These are phyloP conservation scores for Moesziomyces sp. DNA, from an alignment of 1,284 basidiomycete species.

Conservation along the genomic window DNA sequence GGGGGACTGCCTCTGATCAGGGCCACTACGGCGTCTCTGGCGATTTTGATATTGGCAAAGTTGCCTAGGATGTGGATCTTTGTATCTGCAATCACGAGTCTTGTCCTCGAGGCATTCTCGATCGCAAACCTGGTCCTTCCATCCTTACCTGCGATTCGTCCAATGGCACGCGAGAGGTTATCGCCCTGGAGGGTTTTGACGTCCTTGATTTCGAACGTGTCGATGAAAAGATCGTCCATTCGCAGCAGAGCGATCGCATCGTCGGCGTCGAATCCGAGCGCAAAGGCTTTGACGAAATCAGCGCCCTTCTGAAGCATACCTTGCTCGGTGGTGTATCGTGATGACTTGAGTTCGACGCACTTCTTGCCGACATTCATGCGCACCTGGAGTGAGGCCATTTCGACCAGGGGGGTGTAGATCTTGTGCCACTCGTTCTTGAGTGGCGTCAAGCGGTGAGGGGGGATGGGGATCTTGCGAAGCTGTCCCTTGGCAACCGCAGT, in stretches of 20 bases:
- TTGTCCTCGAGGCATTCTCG: slow-evolving; percentile 93
- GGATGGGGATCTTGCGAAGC: slow-evolving; percentile 77
- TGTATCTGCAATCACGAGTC: slow-evolving; percentile 96
- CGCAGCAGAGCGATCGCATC: slow-evolving; percentile 94
- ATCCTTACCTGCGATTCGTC: slow-evolving; percentile 96
- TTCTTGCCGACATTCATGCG: slow-evolving; percentile 92
- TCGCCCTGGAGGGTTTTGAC: slow-evolving; percentile 98
- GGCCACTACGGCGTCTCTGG: slow-evolving; percentile 92
- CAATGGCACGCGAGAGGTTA: slow-evolving; percentile 93
- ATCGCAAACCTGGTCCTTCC: slow-evolving; percentile 99
- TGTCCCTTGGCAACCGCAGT: slow-evolving; percentile 54
- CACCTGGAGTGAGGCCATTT: slow-evolving; percentile 92
- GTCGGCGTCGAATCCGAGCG: slow-evolving; percentile 85
- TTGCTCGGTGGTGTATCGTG: slow-evolving; percentile 78
- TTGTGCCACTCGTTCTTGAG: slow-evolving; percentile 97
- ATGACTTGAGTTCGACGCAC: slow-evolving; percentile 94
- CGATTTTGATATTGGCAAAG: slow-evolving; percentile 96
- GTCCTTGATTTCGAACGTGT: slow-evolving; percentile 97
- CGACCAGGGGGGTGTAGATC: slow-evolving; percentile 94
- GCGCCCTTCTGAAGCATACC: slow-evolving; percentile 88
- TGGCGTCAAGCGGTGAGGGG: slow-evolving; percentile 96
- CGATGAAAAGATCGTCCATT: slow-evolving; percentile 95
- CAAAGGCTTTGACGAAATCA: slow-evolving; percentile 95
- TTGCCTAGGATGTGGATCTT: slow-evolving; percentile 95
- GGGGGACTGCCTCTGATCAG: slow-evolving; percentile 94